Conservation (phyloP, 768 basidiomycete species). For the Naganishia antarctica region DNA sequence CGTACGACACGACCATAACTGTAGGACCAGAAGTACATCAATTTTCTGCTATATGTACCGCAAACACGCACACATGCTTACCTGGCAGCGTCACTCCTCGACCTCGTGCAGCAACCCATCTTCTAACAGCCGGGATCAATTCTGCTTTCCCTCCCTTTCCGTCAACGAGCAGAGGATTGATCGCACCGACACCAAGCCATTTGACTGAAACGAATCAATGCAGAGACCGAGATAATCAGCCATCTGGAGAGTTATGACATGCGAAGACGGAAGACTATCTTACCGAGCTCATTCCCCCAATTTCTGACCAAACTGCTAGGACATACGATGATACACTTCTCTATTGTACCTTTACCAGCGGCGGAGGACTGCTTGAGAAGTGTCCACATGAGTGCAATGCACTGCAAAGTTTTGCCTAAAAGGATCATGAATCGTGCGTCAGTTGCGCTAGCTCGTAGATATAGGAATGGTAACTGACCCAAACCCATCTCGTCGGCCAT, state of each 20-base stretch:
- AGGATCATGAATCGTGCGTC: slow-evolving; percentile 1
- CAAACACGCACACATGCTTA: too few species aligned
- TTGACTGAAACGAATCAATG: too few species aligned
- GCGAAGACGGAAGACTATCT: slow-evolving; percentile 34
- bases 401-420: slow-evolving; percentile 83
- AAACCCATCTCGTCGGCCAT: slow-evolving; percentile 99
- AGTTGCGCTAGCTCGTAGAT: not conserved
- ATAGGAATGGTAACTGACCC: slow-evolving; percentile 49
- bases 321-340: slow-evolving; percentile 96
- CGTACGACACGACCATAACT: slow-evolving; percentile 99
- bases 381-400: slow-evolving; percentile 92
- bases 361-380: slow-evolving; percentile 89
- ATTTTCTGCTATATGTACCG: too few species aligned
- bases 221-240: too few species aligned
- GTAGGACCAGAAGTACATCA: not conserved
- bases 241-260: too few species aligned
- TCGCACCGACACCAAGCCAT: slow-evolving; percentile 79
- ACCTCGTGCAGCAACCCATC: slow-evolving; percentile 85
- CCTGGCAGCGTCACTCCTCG: slow-evolving; percentile 89
- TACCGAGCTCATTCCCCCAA: slow-evolving; percentile 95
- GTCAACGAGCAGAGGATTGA: slow-evolving; percentile 81
- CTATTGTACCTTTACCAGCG: slow-evolving; percentile 77
- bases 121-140: slow-evolving; percentile 68
- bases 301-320: slow-evolving; percentile 95
- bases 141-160: slow-evolving; percentile 84